Conservation (phyloP, 495 filamentous ascomycete species). For the Penicillium atrosanguineum region DNA sequence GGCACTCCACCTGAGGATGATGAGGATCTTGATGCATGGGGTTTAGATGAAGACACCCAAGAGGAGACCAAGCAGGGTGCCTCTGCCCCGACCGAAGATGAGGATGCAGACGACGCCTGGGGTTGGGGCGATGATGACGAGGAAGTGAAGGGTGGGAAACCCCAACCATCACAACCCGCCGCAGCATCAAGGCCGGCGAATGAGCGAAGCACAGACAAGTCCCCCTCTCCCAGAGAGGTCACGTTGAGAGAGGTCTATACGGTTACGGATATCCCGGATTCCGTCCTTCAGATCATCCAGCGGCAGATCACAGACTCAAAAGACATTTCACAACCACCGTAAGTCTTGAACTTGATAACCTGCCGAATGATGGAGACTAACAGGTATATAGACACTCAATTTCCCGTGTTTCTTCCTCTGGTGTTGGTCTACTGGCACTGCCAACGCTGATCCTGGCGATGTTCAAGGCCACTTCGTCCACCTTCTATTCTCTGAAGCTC, state of each 20-base stretch:
- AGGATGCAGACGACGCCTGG: conserved; percentile 62
- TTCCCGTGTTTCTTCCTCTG: conserved; percentile 66
- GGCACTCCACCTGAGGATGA: conserved; percentile 33
- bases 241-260: conserved; percentile 84
- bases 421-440: conserved; percentile 70
- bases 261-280: conserved; percentile 79
- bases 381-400: conserved; percentile 33
- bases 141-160: conserved; percentile 21
- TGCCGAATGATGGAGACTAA: conserved; percentile 16
- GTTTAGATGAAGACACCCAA: conserved; percentile 52
- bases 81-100: conserved; percentile 19
- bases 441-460: conserved; percentile 84
- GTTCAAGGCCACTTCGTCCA: conserved; percentile 83
- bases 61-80: conserved; percentile 22
- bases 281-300: conserved; percentile 67
- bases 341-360: conserved; percentile 26
- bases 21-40: conserved; percentile 66
- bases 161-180: conserved; percentile 14
- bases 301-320: conserved; percentile 69
- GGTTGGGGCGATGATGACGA: conserved; percentile 67
- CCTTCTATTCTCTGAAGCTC: conserved; percentile 66
- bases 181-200: conserved; percentile 14
- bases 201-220: conserved; percentile 10
- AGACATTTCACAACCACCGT: conserved; percentile 54
- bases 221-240: conserved; percentile 53